Evolutionary conservation across 208 protist genomes (phyloP).

Genomic region (Wallacemonas sp.): DNA sequence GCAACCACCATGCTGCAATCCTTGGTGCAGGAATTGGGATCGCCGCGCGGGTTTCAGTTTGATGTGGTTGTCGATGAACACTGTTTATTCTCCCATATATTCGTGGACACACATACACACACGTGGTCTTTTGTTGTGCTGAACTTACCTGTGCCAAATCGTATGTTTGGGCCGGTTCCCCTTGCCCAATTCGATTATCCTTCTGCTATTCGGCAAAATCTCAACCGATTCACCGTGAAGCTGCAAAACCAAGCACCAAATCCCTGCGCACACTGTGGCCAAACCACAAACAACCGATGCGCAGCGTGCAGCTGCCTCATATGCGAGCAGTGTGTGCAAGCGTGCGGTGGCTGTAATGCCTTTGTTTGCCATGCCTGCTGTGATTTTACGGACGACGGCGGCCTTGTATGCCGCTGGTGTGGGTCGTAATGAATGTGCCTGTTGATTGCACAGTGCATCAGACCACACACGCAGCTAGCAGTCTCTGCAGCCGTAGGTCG

Average conservation of each 20-base stretch:
- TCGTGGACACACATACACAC: constrained; percentile 22
- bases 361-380: constrained; percentile 46
- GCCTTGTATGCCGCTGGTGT: constrained; percentile 70
- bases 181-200: constrained; percentile 20
- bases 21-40: constrained; percentile 42
- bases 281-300: constrained; percentile 16
- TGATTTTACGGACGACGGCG: constrained; percentile 60
- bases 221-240: constrained; percentile 33
- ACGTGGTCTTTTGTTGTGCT: constrained; percentile 25
- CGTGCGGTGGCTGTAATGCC: constrained; percentile 27
- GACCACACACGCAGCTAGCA: too few relatives aligned
- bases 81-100: constrained; percentile 19
- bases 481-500: too few relatives aligned
- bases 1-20: constrained; percentile 24
- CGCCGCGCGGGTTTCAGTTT: constrained; percentile 15
- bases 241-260: constrained; percentile 67
- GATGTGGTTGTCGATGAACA: constrained; percentile 30
- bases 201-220: constrained; percentile 11
- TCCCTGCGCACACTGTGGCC: constrained; percentile 30
- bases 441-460: too few relatives aligned
- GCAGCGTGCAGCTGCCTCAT: constrained; percentile 32
- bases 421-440: constrained; percentile 45
- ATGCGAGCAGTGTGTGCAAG: constrained; percentile 30
- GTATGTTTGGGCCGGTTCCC: constrained; percentile 26
- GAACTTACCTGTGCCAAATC: constrained; percentile 21